These are phyloP conservation scores for Lentinula aciculospora DNA, from an alignment of 768 basidiomycete genomes.

Conservation along the genomic window DNA sequence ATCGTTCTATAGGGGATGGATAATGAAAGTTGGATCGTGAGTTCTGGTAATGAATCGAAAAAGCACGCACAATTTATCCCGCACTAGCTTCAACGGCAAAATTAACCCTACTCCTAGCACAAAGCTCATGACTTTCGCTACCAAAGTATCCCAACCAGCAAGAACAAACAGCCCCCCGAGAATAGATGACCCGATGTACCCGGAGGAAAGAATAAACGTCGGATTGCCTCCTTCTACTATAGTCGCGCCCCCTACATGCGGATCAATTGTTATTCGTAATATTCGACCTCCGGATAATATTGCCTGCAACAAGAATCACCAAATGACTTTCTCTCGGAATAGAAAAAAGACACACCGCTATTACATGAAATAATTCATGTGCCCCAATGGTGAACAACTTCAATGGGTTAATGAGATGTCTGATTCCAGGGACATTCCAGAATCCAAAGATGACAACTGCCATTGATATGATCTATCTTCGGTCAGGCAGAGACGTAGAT, in stretches of 20 bases:
- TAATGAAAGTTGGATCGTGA: neutral
- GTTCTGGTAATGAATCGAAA: too few species aligned
- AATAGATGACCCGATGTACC: slow-evolving; percentile 79
- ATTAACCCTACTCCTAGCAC: slow-evolving; percentile 83
- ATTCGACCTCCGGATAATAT: slow-evolving; percentile 77
- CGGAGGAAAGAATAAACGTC: slow-evolving; percentile 65
- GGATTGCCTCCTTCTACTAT: slow-evolving; percentile 76
- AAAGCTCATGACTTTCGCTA: slow-evolving; percentile 90
- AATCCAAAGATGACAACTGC: slow-evolving; percentile 82
- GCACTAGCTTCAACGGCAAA: slow-evolving; percentile 79
- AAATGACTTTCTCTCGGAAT: neutral
- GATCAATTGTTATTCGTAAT: slow-evolving; percentile 78
- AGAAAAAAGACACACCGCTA: slow-evolving; percentile 44
- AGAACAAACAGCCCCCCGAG: slow-evolving; percentile 81
- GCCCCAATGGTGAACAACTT: slow-evolving; percentile 86
- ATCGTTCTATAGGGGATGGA: slow-evolving; percentile 58
- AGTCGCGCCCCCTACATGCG: slow-evolving; percentile 71
- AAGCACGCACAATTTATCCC: slow-evolving; percentile 84
- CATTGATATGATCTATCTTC: slow-evolving; percentile 69
- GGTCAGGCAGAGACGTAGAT: neutral
- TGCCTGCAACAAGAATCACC: slow-evolving; percentile 38
- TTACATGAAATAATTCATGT: slow-evolving; percentile 85
- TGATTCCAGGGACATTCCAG: slow-evolving; percentile 81
- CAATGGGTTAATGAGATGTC: slow-evolving; percentile 76
- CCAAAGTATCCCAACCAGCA: slow-evolving; percentile 83